Evolutionary conservation across 306 rosid species (phyloP), one percentile per base, ranked within the genome.

Genomic region (Carpinus viminea): DNA sequence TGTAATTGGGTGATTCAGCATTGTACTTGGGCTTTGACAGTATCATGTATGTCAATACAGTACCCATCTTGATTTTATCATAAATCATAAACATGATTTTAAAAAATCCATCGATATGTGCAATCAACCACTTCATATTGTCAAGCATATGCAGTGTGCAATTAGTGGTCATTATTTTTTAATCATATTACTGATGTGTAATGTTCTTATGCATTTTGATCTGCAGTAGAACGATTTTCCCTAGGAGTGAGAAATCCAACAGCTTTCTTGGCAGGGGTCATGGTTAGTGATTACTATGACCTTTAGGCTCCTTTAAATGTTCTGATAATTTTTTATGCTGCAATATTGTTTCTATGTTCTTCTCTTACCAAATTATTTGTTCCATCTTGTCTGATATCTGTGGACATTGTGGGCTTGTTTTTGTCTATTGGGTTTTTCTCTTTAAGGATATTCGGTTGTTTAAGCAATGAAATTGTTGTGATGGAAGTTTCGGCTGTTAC

Each of bases 201-300:
- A 76, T 74, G 74, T 51, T 77, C 74, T 57, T 45, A 20, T 68
- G 53, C 76, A 48, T 83, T 76, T 69, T 62, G 75, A 78, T 79
- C 73, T 74, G 68, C 84, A 90, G 94, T 90, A 70, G 92, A 90
- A 75, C 84, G 94, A 55, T 88, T 90, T 76, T 90, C 94, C 55
- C 76, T 90, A 68, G 92, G 94, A 69, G 88, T 85, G 74, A 83
- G 94, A 81, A 88, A 88, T 71, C 89, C 89, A 62, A 88, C 92
- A 28, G 90, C 86, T 78, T 88, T 88, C 81, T 80, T 90, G 59
- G 90, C 90, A 1, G 94, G 94, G 47, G 86, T 92, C 72, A 74
- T 79, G 88, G 94, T 90, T 76, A 85, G 91, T 82, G 47, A 76
- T 73, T 28, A 31, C 17, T 53, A 3, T 62, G 45, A 70, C 60